Base-by-base conservation (phyloP, 495 filamentous ascomycete species). In the Hypoxylon lienhwacheense region DNA sequence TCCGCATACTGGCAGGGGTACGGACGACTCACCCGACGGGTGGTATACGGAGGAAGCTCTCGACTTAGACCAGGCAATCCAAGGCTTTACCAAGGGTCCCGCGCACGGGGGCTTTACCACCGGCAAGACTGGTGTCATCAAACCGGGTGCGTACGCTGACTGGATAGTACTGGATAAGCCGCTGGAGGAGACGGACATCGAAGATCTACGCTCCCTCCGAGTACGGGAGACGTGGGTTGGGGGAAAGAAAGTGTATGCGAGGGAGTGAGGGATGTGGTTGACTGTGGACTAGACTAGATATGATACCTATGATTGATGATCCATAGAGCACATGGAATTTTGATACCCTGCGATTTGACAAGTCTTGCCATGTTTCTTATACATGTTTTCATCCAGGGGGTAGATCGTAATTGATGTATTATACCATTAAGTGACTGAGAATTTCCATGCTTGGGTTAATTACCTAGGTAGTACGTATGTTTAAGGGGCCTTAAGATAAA, bases 221-320 rank as follows among this genome's bases (percentile, higher is more conserved):
- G 82, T 86, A 0, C 68, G 62, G 50, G 83, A 86, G 72, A 86
- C 83, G 3, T 87, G 84, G 84, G 78, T 86, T 41, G 81, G 61
- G 1, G 84, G 83, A 1, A 68, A 32, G 63, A 67, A 31, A 44
- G 75, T 77, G 0, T 77, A 75, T 53, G 14, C 31, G 12, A 64
- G 73, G 33, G 68, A 70, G 15, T 22, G 5, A 26, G 32, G 12
- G 22, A 8, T 4, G 14, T 2, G 22, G 2, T 11, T 29, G 25
- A 28, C 21, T 35, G 24, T 29, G 29, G 20, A 46, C 33, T 21
- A 49, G 16, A 29, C 15, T 49, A 5, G 46, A 35, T 11, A 40
- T 34, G 5, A 25, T 28, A 14, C 34, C 7, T 1, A 29, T 47
- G 32, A n/a, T n/a, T n/a, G n/a, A n/a, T n/a, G n/a, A n/a, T n/a